Evolutionary conservation across 2,329 filamentous ascomycete species (phyloP), one percentile per base, ranked within the genome.

Genomic region (Trichoderma atroviride): DNA sequence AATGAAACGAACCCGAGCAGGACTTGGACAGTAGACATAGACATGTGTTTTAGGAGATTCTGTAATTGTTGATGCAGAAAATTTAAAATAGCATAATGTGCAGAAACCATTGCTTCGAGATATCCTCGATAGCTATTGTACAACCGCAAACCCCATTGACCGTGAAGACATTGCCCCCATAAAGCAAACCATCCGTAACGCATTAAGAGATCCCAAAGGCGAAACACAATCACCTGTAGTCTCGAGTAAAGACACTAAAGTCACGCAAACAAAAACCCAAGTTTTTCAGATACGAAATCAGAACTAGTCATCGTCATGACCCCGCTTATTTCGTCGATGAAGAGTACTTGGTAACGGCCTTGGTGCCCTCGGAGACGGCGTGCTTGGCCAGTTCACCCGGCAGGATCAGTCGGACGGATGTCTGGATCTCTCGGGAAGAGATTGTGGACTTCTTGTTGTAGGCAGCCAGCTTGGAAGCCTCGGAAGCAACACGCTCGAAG

Each of bases 361-460:
- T 99, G 83, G 96, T 99, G 81, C 96, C 96, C 87, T 99, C 96
- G 78, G 96, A 99, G 60, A 99, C 96, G 76, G 96, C 96, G 86
- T 99, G 96, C 92, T 99, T 99, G 83, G 96, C 96, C 77, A 99
- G 89, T 87, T 99, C 96, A 86, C 96, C 96, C 58, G 96, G 96
- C 67, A 99, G 92, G 85, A 99, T 99, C 72, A 99, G 90, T 76
- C 96, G 92, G 77, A 99, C 96, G 76, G 96, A 97, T 77, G 96
- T 99, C 89, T 99, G 96, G 81, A 99, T 99, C 87, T 99, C 96
- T 80, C 96, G 92, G 76, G 96, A 98, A 67, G 95, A 98, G 85
- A 99, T 99, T 82, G 96, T 99, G 63, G 95, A 98, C 89, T 99
- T 99, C 92, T 98, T 99, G 92, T 99, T 99, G 89, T 99, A 99